Base-by-base conservation (phyloP, 345 rosid genomes). In the Pugionium dolabratum region DNA sequence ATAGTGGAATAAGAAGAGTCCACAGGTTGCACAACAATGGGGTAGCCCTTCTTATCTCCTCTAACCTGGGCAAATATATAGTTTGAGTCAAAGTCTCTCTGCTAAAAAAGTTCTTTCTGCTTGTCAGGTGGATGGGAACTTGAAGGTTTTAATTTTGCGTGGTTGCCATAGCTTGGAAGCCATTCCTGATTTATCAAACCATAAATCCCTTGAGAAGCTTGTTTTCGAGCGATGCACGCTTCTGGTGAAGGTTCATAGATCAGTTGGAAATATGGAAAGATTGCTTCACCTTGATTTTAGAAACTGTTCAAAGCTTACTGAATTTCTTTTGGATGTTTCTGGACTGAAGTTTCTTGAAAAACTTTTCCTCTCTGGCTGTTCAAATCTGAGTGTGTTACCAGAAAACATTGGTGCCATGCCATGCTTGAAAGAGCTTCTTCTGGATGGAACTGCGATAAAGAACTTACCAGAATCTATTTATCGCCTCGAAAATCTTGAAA, bases 1-100 rank as follows among this genome's bases (percentile, higher is more conserved):
- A 75, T 9, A 85, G 97, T 79, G 41, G 66, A 59, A 76, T 86
- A 47, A 66, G 67, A 62, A 34, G 2, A 29, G 32, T 89, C 47
- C 78, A 78, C 82, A 73, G 65, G 62, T 49, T 53, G 0, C 1
- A 1, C 4, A 3, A 53, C 43, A 65, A 75, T 39, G 29, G 61
- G 78, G 95, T 84, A 65, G 3, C 0, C 63, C 42, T 59, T 35
- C n/a, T 29, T 34, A 18, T 45, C 46, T 37, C 32, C 39, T 7
- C 1, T n/a, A 39, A 1, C 49, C 28, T 47, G 52, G 59, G 29
- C 0, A 44, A 43, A 2, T 31, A 42, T 52, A 11, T 32, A 54
- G 43, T 52, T 59, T 39, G 1, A 54, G 41, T 47, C 30, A 48
- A 1, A 41, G 34, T 62, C 40, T 53, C 68, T 27, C 4, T 62